Conservation (phyloP, 106 monocot genomes). For the Agapanthus africanus region DNA sequence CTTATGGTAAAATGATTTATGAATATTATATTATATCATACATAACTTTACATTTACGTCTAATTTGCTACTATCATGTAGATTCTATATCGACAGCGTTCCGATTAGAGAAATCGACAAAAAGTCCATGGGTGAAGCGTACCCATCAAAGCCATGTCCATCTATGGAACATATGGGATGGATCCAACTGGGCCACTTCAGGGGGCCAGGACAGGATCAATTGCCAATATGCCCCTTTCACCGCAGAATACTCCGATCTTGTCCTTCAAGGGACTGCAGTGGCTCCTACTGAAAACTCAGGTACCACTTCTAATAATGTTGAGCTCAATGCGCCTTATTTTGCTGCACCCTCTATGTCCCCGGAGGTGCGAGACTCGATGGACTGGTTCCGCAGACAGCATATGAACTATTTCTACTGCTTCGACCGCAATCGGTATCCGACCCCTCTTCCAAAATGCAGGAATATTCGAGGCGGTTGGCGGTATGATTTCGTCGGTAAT, state of each 20-base stretch:
- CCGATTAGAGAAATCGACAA: slow-evolving; percentile 50
- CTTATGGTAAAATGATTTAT: too few relatives aligned
- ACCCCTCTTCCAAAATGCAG: too few relatives aligned
- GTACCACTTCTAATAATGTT: slow-evolving; percentile 11
- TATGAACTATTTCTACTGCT: slow-evolving; percentile 47
- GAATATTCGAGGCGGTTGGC: too few relatives aligned
- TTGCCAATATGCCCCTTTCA: slow-evolving; percentile 53
- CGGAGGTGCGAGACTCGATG: slow-evolving; percentile 25
- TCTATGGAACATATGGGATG: slow-evolving; percentile 81
- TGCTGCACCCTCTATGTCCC: slow-evolving; percentile 1
- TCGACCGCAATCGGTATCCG: too few relatives aligned
- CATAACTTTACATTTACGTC: too few relatives aligned
- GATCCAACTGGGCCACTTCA: slow-evolving; percentile 62
- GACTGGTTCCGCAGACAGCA: slow-evolving; percentile 24
- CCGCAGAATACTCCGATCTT: slow-evolving; percentile 48
- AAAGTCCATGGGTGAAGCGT: slow-evolving; percentile 31
- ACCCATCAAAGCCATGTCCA: slow-evolving; percentile 65
- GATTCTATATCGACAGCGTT: slow-evolving; percentile 43
- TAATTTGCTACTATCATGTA: slow-evolving; percentile 12
- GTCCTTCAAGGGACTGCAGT: slow-evolving; percentile 32
- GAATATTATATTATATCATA: too few relatives aligned
- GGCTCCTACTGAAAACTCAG: slow-evolving; percentile 17
- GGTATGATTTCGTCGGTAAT: too few relatives aligned
- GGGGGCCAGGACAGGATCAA: slow-evolving; percentile 70
- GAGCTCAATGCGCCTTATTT: background rate